Evolutionary conservation across 1,284 basidiomycete genomes (phyloP).

Genomic region (Wolfiporia cocos): DNA sequence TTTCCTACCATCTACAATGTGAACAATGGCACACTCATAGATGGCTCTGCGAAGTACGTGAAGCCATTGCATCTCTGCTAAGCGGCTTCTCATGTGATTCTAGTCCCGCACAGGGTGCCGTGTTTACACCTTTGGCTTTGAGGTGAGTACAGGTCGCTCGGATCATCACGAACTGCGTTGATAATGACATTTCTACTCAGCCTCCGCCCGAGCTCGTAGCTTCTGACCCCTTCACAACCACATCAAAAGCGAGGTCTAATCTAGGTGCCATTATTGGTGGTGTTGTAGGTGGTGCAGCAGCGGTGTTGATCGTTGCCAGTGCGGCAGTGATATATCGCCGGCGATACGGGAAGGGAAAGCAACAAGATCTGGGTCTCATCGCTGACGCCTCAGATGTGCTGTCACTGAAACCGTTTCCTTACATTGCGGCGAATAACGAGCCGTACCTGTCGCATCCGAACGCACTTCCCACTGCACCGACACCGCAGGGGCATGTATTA

Average conservation of each 20-base stretch:
- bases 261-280: conserved; percentile 4
- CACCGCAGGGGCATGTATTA: no score
- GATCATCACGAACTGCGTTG: not conserved
- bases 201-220: conserved; percentile 9
- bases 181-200: no score
- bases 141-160: conserved; percentile 9
- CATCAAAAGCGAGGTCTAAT: not conserved
- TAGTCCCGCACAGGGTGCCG: conserved; percentile 16
- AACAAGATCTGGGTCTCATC: no score
- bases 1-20: conserved; percentile 16
- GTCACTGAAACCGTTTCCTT: no score
- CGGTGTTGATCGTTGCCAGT: no score
- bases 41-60: conserved; percentile 15
- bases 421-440: no score
- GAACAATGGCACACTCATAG: conserved; percentile 5
- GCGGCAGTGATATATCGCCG: no score
- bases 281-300: conserved; percentile 15
- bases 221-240: not conserved
- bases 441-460: no score
- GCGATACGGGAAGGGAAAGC: no score
- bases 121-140: conserved; percentile 18
- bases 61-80: not conserved
- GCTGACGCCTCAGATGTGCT: no score
- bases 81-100: not conserved
- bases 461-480: no score